phyloP scores from a whole-genome alignment of 192 early-diverging fungal species.

The Haplosporangium gracile region DNA sequence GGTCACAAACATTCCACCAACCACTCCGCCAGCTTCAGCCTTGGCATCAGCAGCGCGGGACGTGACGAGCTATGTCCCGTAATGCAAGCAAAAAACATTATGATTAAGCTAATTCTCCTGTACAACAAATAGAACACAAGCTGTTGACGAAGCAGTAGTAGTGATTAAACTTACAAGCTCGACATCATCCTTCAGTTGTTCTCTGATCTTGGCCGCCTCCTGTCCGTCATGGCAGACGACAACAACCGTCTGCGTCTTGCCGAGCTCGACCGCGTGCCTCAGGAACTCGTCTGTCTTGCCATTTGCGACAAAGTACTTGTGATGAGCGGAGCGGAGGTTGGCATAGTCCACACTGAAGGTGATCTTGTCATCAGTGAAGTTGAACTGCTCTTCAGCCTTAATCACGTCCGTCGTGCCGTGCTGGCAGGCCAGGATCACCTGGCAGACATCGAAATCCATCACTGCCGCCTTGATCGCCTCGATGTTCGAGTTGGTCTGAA shows the following conservation, averaged over 20 bases:
- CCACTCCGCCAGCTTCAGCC: background rate
- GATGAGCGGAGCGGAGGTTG: background rate
- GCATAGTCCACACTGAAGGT: constrained; percentile 28
- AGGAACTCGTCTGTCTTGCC: background rate
- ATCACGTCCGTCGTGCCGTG: constrained; percentile 31
- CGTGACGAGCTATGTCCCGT: background rate
- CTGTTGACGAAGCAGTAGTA: background rate
- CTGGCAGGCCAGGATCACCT: constrained; percentile 26
- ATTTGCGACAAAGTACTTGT: constrained; percentile 14
- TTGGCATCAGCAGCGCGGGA: constrained; percentile 4
- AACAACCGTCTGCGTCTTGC: constrained; percentile 21
- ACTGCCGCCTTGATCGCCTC: constrained; percentile 7
- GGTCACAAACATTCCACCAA: constrained; percentile 27
- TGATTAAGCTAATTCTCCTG: background rate
- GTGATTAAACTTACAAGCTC: constrained; percentile 13
- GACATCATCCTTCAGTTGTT: background rate
- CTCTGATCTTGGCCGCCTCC: constrained; percentile 6
- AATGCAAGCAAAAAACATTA: background rate
- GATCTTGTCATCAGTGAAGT: constrained; percentile 2
- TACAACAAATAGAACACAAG: background rate
- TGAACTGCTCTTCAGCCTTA: constrained; percentile 1
- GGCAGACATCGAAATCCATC: constrained; percentile 6
- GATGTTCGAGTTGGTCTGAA: background rate
- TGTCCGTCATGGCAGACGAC: constrained; percentile 23
- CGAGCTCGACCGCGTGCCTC: constrained; percentile 13